Evolutionary conservation across 148 eudicot genomes (phyloP).

Genomic region (Spergularia bocconei): DNA sequence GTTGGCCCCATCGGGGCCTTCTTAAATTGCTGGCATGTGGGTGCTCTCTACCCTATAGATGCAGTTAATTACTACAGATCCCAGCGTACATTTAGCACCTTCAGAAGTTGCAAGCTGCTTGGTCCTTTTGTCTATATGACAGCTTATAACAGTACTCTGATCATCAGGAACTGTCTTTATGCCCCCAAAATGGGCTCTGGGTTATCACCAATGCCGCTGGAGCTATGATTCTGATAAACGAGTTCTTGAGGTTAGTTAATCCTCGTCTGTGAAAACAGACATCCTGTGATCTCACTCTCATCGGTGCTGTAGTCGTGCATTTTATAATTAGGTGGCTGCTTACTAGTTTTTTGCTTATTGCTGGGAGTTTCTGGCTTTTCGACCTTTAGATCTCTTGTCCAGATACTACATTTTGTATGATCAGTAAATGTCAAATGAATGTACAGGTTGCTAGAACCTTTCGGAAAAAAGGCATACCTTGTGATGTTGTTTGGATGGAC

Average conservation of each 20-base stretch:
- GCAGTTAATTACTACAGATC: not conserved
- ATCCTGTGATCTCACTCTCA: not conserved
- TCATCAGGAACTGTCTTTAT: slow-evolving; percentile 78
- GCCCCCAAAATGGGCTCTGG: slow-evolving; percentile 99
- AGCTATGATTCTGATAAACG: slow-evolving; percentile 78
- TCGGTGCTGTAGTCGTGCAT: not conserved
- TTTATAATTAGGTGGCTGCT: not conserved
- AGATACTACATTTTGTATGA: not conserved
- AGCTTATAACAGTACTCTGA: not conserved
- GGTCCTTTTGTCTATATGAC: slow-evolving; percentile 13
- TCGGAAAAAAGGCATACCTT: slow-evolving; percentile 80
- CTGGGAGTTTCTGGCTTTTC: not conserved
- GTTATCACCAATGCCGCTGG: slow-evolving; percentile 99
- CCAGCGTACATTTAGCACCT: not conserved
- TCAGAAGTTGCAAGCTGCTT: not conserved
- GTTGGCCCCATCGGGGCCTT: not conserved
- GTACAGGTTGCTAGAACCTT: slow-evolving; percentile 85
- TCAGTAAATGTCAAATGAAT: not conserved
- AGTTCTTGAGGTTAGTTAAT: slow-evolving; percentile 77
- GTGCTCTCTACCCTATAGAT: not conserved
- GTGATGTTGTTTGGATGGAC: slow-evolving; percentile 99
- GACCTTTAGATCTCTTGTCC: not conserved
- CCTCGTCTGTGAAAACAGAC: not conserved
- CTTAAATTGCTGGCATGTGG: not conserved
- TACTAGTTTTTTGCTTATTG: slow-evolving; percentile 11